A percentile compares a stretch with the other conserved stretches of the same genome.
Evolutionary conservation across 2,329 filamentous ascomycete species (phyloP).

Genomic region (Clonostachys rhizophaga): DNA sequence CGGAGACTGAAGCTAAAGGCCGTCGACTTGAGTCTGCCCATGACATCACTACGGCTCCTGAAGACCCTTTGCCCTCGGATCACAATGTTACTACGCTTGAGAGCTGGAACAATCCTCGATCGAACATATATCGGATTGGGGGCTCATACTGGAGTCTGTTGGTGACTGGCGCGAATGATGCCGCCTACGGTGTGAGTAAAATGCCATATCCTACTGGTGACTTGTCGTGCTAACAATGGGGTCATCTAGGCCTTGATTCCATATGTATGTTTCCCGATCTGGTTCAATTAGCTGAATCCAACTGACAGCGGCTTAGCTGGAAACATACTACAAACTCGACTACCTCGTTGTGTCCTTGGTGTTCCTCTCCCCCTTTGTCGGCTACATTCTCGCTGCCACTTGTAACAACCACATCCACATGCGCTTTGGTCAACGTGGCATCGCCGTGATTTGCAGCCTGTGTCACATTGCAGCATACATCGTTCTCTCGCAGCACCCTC

Average conservation of each 20-base stretch:
- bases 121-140: conserved; percentile 40
- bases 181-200: conserved; percentile 48
- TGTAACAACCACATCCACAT: background rate
- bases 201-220: background rate
- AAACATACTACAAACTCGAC: background rate
- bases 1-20: too few species aligned
- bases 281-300: too few species aligned
- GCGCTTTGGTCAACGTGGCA: background rate
- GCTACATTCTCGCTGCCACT: background rate
- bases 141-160: conserved; percentile 54
- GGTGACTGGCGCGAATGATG: conserved; percentile 54
- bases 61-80: too few species aligned
- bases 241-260: conserved; percentile 39
- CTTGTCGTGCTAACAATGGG: conserved; percentile 1
- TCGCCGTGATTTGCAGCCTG: background rate
- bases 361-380: background rate
- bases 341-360: background rate
- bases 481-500: background rate
- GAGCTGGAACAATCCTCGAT: conserved; percentile 42
- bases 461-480: background rate
- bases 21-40: too few species aligned
- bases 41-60: too few species aligned
- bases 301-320: background rate
- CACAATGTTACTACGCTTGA: conserved; percentile 8
- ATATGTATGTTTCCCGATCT: conserved; percentile 32